A percentile compares a stretch with the other conserved stretches of the same genome.
Conservation (phyloP, 164 flowering plant species). For the Litsea cubeba region DNA sequence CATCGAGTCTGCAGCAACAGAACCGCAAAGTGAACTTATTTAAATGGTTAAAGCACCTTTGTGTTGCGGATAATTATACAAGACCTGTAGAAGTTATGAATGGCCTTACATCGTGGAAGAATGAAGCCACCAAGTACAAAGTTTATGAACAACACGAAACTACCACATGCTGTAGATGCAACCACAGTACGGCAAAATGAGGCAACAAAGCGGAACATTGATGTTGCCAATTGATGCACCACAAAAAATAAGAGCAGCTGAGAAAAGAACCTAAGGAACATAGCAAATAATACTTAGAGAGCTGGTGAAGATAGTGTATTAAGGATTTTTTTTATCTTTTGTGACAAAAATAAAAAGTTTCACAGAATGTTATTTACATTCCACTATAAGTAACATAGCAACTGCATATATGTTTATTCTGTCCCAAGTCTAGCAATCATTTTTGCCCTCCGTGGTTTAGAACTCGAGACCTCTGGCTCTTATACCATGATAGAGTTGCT, state of each 20-base stretch:
- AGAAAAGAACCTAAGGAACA: slow-evolving; percentile 46
- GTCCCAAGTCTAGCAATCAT: neutral
- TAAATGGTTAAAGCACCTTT: neutral
- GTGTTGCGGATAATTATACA: neutral
- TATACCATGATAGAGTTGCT: too few species aligned
- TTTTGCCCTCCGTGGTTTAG: too few species aligned
- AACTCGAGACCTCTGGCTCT: too few species aligned
- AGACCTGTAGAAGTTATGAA: neutral
- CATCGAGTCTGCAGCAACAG: slow-evolving; percentile 43
- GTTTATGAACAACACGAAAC: slow-evolving; percentile 26
- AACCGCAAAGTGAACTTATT: neutral
- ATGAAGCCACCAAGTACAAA: slow-evolving; percentile 57
- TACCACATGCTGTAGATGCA: slow-evolving; percentile 43
- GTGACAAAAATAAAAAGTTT: neutral
- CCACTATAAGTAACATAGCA: neutral
- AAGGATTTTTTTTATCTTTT: neutral
- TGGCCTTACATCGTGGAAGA: slow-evolving; percentile 43
- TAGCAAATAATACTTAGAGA: neutral
- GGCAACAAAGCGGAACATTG: slow-evolving; percentile 70
- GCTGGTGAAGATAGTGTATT: neutral
- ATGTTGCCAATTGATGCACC: slow-evolving; percentile 44
- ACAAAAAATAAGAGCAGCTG: slow-evolving; percentile 60
- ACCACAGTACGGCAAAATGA: slow-evolving; percentile 44
- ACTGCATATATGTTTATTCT: neutral
- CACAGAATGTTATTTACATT: neutral